Base-by-base conservation (phyloP, 2,329 filamentous ascomycete species). In the Aureobasidium lini region DNA sequence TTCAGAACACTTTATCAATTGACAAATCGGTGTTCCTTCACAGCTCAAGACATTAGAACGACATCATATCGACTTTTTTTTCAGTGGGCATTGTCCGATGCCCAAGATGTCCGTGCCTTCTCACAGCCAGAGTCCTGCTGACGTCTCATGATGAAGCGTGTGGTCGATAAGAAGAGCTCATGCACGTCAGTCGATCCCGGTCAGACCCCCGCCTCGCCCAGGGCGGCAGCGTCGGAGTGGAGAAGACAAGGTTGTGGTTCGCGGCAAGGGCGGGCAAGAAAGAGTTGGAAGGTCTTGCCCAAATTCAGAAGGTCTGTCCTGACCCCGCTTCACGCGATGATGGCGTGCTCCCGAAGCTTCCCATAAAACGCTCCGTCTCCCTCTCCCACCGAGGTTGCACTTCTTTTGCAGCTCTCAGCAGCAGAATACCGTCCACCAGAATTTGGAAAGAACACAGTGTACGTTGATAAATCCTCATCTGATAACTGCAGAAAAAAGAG, bases 361-460 rank as follows among this genome's bases (percentile, higher is more conserved):
- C 36, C 36, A 40, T 52, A 52, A 52, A 52, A 52, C 48, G 36
- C 48, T 52, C 36, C 36, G 48, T 31, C 48, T 40, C 34, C 47
- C 48, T 18, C 47, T 39, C 18, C 47, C 48, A 52, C 48, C 47
- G 16, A 36, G 18, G 13, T 31, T 40, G 36, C 36, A 8, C 36
- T 52, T 52, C 34, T 40, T 52, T 52, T 52, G 48, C 23, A 52
- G 13, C 48, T 52, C 36, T 28, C 36, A 9, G 23, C 16, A 31
- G 48, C 48, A 31, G 48, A 52, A 50, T 18, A 37, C 13, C 13
- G 36, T 10, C 23, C 36, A 52, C 15, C 36, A 29, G 18, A 52
- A 52, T 34, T 16, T 23, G 6, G 5, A 29, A n/a, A 50, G 18
- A n/a, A 2, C 1, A 28, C 13, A 52, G 36, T 31, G 48, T 52